These are phyloP conservation scores for Crithidia mellificae DNA, from an alignment of 208 protist genomes.

Conservation along the genomic window DNA sequence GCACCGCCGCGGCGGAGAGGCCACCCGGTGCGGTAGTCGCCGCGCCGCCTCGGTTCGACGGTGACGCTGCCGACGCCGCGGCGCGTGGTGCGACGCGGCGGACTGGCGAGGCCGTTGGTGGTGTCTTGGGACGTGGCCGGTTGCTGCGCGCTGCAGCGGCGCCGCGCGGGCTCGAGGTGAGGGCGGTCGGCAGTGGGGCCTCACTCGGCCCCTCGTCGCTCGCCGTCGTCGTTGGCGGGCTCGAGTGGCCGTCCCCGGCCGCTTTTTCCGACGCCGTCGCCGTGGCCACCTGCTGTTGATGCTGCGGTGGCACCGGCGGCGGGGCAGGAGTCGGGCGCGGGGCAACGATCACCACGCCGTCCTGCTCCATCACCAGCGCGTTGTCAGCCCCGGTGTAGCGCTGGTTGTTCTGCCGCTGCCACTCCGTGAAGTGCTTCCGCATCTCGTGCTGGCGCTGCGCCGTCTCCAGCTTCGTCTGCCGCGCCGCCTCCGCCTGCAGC, in stretches of 20 bases:
- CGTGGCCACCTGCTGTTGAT: neutral
- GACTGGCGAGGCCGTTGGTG: neutral
- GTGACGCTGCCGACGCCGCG: neutral
- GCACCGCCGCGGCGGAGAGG: neutral
- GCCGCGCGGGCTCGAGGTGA: neutral
- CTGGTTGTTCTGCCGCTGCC: constrained; percentile 48
- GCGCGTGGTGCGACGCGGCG: neutral
- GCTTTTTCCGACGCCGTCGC: constrained; percentile 3
- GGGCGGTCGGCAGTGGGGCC: neutral
- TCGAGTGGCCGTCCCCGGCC: constrained; percentile 2
- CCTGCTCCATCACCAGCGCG: constrained; percentile 41
- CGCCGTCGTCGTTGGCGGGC: constrained; percentile 1
- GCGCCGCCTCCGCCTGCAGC: constrained; percentile 19
- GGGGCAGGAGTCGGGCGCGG: constrained; percentile 26
- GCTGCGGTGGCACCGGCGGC: too few relatives aligned
- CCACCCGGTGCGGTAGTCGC: neutral
- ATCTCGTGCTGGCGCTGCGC: constrained; percentile 39
- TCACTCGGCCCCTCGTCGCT: constrained; percentile 8
- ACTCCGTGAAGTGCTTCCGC: constrained; percentile 42
- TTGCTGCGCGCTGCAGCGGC: neutral
- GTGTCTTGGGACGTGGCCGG: constrained; percentile 5
- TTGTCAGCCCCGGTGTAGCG: constrained; percentile 41
- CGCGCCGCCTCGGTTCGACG: neutral
- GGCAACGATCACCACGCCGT: constrained; percentile 54
- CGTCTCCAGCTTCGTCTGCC: constrained; percentile 27